Base-by-base conservation (phyloP, 2,329 filamentous ascomycete species). In the Clarireedia monteithiana region DNA sequence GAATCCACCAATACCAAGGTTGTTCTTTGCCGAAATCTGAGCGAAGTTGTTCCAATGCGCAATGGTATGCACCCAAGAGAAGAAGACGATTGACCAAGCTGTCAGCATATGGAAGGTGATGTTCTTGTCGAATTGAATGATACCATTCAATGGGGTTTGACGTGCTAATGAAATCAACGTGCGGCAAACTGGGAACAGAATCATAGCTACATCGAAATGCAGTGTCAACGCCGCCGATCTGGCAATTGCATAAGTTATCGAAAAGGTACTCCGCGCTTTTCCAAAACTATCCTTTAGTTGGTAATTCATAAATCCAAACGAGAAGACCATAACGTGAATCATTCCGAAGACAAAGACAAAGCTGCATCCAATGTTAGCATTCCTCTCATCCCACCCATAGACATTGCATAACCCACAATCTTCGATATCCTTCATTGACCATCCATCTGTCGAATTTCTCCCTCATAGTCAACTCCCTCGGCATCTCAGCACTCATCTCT, bases 21-120 rank as follows among this genome's bases (percentile, higher is more conserved):
- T 83, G 70, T 91, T 84, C 73, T 87, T 84, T 60, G 82, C 80
- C 4, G 89, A 81, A 57, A 91, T 82, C 71, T 86, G 85, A 20
- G 85, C 89, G 66, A 91, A 85, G 74, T 94, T 94, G 76, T 88
- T 88, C 87, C 88, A 91, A 73, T 94, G 89, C 30, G 89, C 86
- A 66, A 92, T 83, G 17, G 87, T 91, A 73, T 94, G 89, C 1
- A 92, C 81, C 85, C 87, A 91, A 12, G 88, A 89, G 71, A 89
- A 95, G 73, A 92, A 90, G 62, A 94, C 85, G 66, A 95, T 91
- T 24, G 88, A 91, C 88, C 88, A 94, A 5, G 87, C 89, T 26
- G 88, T 88, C 49, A 80, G 83, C 73, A 89, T 92, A 75, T 94
- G 89, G 73, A 94, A 92, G 46, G 87, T 89, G 70, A 91, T 91